phyloP scores from a whole-genome alignment of 306 rosid genomes.

The Gynostemma pentaphyllum region DNA sequence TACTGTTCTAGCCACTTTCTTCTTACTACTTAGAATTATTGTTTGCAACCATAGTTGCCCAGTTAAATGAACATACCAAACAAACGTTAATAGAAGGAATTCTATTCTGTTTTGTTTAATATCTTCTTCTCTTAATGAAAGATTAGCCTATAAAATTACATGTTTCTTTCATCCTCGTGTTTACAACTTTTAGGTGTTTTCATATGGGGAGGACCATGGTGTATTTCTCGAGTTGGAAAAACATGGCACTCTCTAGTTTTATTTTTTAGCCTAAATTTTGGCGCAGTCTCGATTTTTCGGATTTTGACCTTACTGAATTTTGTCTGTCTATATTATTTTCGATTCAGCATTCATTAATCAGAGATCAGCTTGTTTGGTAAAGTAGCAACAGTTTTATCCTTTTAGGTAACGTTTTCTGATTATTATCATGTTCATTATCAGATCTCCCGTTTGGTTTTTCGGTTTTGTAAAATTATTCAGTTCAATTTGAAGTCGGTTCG shows the following conservation, averaged over 20 bases:
- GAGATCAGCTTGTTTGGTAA: background rate
- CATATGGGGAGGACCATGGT: background rate
- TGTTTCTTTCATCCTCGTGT: background rate
- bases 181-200: background rate
- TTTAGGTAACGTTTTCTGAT: background rate
- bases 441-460: background rate
- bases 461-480: too few species aligned
- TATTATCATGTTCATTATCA: background rate
- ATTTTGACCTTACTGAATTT: background rate
- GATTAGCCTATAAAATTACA: background rate
- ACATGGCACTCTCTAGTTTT: background rate
- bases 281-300: too few species aligned
- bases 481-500: too few species aligned
- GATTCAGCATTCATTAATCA: background rate
- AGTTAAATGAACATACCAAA: background rate
- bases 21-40: background rate
- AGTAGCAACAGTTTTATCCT: too few species aligned
- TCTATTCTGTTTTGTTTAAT: background rate
- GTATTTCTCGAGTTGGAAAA: background rate
- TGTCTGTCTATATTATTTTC: too few species aligned
- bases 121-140: background rate
- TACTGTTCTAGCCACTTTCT: conserved; percentile 9
- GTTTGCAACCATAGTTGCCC: background rate
- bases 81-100: background rate
- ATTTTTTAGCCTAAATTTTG: background rate